These are phyloP conservation scores for Cercospora sesami DNA, from an alignment of 2,329 filamentous ascomycete species.

Conservation along the genomic window DNA sequence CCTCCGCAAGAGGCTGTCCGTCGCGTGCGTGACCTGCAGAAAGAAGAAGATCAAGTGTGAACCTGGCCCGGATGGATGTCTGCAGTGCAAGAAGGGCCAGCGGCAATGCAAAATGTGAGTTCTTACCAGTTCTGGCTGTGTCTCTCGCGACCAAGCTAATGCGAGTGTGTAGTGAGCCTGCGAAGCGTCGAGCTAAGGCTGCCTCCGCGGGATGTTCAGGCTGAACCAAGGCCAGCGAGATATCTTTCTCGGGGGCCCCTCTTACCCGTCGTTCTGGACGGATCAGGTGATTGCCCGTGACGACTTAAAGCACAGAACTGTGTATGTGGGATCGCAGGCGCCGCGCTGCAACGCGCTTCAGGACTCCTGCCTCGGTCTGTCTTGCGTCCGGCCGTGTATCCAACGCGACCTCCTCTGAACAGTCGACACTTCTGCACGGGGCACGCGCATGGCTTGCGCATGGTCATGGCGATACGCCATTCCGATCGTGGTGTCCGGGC, in stretches of 20 bases:
- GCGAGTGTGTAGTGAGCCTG: conserved; percentile 10
- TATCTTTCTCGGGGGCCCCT: too few species aligned
- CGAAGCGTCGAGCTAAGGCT: conserved; percentile 12
- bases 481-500: neutral
- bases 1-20: conserved; percentile 22
- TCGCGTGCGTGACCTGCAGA: conserved; percentile 18
- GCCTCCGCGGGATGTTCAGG: neutral
- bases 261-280: neutral
- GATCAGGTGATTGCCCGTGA: neutral
- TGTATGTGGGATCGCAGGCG: neutral
- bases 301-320: neutral
- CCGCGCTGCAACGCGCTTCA: neutral
- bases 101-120: conserved; percentile 20
- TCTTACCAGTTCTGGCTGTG: neutral
- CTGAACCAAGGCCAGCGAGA: neutral
- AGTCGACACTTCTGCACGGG: neutral
- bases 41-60: conserved; percentile 24
- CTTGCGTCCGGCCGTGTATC: neutral
- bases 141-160: conserved; percentile 3
- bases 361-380: neutral
- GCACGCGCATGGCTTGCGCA: neutral
- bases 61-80: conserved; percentile 15
- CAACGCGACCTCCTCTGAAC: neutral
- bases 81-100: conserved; percentile 21
- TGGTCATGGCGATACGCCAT: neutral